These are phyloP conservation scores for Phoma sp. DNA, from an alignment of 2,329 filamentous ascomycete genomes.

Conservation along the genomic window DNA sequence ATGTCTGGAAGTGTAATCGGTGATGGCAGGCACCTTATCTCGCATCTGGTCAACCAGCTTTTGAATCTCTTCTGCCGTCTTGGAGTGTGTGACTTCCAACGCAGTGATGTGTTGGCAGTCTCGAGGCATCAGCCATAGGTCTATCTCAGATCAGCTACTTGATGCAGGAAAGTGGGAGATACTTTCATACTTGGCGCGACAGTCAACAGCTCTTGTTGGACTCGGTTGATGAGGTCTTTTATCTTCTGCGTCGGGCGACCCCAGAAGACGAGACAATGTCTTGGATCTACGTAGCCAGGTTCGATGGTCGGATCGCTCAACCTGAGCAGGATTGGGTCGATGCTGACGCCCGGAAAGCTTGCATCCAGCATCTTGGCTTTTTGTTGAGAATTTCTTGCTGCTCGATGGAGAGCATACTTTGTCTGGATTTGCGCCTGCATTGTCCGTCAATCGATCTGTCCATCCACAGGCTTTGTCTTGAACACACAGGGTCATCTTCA, in stretches of 20 bases:
- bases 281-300: conserved; percentile 73
- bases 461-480: neutral
- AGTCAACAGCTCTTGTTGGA: conserved; percentile 71
- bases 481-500: conserved; percentile 68
- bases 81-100: conserved; percentile 83
- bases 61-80: conserved; percentile 71
- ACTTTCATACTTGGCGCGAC: conserved; percentile 71
- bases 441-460: neutral
- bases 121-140: conserved; percentile 84
- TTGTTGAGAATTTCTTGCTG: conserved; percentile 77
- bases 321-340: conserved; percentile 77
- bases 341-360: conserved; percentile 72
- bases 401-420: conserved; percentile 76
- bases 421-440: conserved; percentile 69
- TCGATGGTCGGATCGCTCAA: conserved; percentile 69
- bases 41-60: conserved; percentile 65
- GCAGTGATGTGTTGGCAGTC: conserved; percentile 83
- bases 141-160: conserved; percentile 51
- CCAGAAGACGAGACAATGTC: conserved; percentile 89
- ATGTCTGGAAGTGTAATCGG: conserved; percentile 70
- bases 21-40: conserved; percentile 64
- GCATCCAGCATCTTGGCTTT: conserved; percentile 72
- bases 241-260: conserved; percentile 79
- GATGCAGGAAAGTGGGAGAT: neutral
- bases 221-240: conserved; percentile 66